Evolutionary conservation across 192 early-diverging fungal species (phyloP).

Genomic region (Backusella australiensis): DNA sequence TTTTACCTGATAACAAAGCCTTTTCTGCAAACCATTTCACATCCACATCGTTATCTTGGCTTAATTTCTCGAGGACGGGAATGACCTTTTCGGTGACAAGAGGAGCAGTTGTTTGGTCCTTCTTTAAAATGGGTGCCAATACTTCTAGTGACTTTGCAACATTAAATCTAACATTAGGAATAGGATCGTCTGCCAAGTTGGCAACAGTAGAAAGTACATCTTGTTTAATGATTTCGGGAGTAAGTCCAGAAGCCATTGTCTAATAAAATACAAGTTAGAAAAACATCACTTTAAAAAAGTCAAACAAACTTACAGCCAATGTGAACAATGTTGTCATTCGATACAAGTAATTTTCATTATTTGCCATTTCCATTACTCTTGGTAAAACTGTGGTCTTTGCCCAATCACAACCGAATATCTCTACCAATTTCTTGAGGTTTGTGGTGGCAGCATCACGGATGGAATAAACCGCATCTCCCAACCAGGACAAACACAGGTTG

Average conservation of each 20-base stretch:
- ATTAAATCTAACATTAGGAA: constrained; percentile 99
- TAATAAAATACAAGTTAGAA: constrained; percentile 27
- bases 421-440: constrained; percentile 94
- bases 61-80: constrained; percentile 79
- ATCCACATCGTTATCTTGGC: constrained; percentile 88
- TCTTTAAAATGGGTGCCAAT: constrained; percentile 75
- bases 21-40: constrained; percentile 91
- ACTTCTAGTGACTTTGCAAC: constrained; percentile 93
- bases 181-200: constrained; percentile 85
- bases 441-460: constrained; percentile 96
- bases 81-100: constrained; percentile 71
- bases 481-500: constrained; percentile 96
- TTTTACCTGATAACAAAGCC: constrained; percentile 57
- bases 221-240: constrained; percentile 87
- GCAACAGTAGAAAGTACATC: constrained; percentile 86
- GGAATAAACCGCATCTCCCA: constrained; percentile 94
- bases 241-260: constrained; percentile 85
- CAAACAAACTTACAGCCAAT: constrained; percentile 65
- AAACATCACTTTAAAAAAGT: background rate
- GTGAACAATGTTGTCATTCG: constrained; percentile 98
- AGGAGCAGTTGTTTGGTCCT: constrained; percentile 55
- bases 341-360: constrained; percentile 91
- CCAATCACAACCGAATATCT: constrained; percentile 99
- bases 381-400: constrained; percentile 93
- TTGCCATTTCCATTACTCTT: constrained; percentile 87